phyloP scores from a whole-genome alignment of 305 asterid genomes.

The Solanum hybrid region DNA sequence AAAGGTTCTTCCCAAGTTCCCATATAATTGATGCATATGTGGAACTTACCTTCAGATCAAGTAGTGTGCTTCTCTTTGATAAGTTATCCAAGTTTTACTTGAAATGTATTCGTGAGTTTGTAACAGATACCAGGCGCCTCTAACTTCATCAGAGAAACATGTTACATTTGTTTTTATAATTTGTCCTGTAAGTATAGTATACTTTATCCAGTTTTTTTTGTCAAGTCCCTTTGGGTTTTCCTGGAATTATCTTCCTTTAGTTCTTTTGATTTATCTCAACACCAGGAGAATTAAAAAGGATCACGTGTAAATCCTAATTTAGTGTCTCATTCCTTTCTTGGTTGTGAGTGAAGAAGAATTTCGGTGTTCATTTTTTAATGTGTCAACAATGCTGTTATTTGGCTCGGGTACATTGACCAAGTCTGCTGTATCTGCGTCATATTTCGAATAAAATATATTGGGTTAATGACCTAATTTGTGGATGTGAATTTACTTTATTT shows the following conservation, averaged over 20 bases:
- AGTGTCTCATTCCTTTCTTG: background rate
- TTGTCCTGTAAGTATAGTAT: background rate
- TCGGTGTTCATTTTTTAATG: background rate
- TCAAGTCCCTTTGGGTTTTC: background rate
- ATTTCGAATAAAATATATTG: background rate
- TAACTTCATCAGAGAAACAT: background rate
- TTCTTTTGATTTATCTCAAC: background rate
- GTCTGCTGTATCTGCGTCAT: background rate
- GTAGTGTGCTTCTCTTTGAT: background rate
- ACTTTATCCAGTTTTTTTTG: background rate
- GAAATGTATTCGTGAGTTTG: background rate
- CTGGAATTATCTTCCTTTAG: background rate
- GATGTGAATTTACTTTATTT: slow-evolving; percentile 2
- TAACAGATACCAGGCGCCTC: background rate
- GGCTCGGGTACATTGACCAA: background rate
- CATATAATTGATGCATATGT: background rate
- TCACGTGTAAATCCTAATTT: background rate
- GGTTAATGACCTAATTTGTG: background rate
- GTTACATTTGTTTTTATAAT: background rate
- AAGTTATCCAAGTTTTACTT: background rate
- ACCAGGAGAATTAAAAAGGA: background rate
- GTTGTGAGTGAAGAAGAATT: background rate
- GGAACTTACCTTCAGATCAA: background rate
- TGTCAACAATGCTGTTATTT: background rate
- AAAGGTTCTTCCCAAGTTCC: background rate